Conservation (phyloP, 2,329 filamentous ascomycete genomes). For the Ascochyta lentis region DNA sequence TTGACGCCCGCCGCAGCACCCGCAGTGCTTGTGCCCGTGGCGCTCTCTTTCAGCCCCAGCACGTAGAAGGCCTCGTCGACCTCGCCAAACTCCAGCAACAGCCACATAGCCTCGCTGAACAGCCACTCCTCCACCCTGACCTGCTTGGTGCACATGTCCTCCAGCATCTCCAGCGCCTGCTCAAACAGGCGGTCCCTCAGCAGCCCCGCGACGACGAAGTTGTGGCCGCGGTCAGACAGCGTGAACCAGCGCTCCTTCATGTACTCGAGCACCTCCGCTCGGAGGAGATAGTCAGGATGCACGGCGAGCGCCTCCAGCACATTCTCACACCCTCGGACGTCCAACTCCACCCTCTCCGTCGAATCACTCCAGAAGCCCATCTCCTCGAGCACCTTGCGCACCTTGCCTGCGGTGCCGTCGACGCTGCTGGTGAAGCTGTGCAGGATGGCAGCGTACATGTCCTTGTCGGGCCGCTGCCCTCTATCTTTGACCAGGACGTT, state of each 20-base stretch:
- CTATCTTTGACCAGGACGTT: constrained; percentile 65
- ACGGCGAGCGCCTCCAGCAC: constrained; percentile 76
- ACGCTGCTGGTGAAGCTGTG: constrained; percentile 69
- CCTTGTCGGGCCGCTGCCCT: constrained; percentile 60
- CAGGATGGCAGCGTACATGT: constrained; percentile 77
- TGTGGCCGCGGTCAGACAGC: constrained; percentile 66
- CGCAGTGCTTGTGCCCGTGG: constrained; percentile 11
- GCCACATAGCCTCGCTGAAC: constrained; percentile 77
- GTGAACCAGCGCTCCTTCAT: constrained; percentile 78
- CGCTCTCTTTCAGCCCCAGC: constrained; percentile 57
- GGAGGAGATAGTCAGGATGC: constrained; percentile 83
- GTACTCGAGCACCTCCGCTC: constrained; percentile 72
- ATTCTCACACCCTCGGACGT: constrained; percentile 72
- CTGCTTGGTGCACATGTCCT: constrained; percentile 66
- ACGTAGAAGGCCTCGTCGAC: constrained; percentile 78
- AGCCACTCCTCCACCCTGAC: constrained; percentile 72
- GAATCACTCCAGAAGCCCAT: constrained; percentile 59
- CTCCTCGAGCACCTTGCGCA: constrained; percentile 72
- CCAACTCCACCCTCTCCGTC: constrained; percentile 64
- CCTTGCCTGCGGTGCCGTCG: constrained; percentile 70
- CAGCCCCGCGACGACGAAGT: constrained; percentile 74
- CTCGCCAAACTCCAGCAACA: constrained; percentile 74
- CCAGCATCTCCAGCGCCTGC: constrained; percentile 73
- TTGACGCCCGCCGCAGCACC: constrained; percentile 32
- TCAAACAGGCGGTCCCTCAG: constrained; percentile 85